These are phyloP conservation scores for Adansonia gregorii DNA, from an alignment of 441 rosid genomes.

Conservation along the genomic window DNA sequence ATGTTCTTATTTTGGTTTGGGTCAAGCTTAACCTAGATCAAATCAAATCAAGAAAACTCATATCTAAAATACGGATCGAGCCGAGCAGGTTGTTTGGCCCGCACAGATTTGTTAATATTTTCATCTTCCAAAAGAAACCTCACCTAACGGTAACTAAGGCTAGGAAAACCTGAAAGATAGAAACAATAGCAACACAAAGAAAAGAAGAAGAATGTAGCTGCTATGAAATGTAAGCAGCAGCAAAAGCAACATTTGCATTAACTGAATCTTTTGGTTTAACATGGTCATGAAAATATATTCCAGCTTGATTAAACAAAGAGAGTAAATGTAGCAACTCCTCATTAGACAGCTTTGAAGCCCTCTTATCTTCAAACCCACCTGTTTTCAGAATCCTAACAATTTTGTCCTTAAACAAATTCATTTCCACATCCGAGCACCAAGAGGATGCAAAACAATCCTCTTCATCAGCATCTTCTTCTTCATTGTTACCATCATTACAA, in stretches of 20 bases:
- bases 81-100: too few species aligned
- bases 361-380: slow-evolving; percentile 64
- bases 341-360: slow-evolving; percentile 75
- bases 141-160: neutral
- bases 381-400: slow-evolving; percentile 48
- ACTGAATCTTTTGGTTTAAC: slow-evolving; percentile 28
- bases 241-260: slow-evolving; percentile 16
- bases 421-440: slow-evolving; percentile 44
- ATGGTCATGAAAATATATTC: slow-evolving; percentile 57
- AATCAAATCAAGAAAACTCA: too few species aligned
- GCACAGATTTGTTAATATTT: neutral
- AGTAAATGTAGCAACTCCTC: slow-evolving; percentile 61
- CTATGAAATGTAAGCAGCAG: slow-evolving; percentile 30
- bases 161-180: neutral
- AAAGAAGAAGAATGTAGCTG: neutral
- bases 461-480: slow-evolving; percentile 30
- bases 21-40: too few species aligned
- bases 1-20: too few species aligned
- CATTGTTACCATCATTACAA: slow-evolving; percentile 32
- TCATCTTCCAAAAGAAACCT: neutral
- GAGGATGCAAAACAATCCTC: slow-evolving; percentile 28
- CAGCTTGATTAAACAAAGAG: slow-evolving; percentile 60
- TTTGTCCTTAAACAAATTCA: slow-evolving; percentile 58
- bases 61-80: too few species aligned
- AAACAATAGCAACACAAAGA: slow-evolving; percentile 1